Conservation (phyloP, 148 eudicot genomes). For the Beta vulgaris region DNA sequence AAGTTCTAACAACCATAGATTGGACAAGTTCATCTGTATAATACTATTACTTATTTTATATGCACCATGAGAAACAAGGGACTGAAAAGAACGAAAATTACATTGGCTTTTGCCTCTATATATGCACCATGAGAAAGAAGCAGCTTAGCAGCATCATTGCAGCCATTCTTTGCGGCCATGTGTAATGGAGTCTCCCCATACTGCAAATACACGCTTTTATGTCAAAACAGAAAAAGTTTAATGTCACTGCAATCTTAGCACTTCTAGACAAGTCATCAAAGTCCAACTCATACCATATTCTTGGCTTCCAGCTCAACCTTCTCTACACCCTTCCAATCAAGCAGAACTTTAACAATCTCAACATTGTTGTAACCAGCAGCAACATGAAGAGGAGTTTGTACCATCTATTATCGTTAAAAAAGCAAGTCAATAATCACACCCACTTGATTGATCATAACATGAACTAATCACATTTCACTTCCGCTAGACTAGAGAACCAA, state of each 20-base stretch:
- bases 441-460: not conserved
- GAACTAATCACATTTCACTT: not conserved
- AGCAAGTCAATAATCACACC: not conserved
- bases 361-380: constrained; percentile 83
- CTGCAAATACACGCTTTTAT: constrained; percentile 36
- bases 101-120: constrained; percentile 96
- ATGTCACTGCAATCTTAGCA: not conserved
- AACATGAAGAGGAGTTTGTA: constrained; percentile 92
- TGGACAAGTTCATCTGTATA: not conserved
- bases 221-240: not conserved
- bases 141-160: constrained; percentile 76
- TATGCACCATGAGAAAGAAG: constrained; percentile 91
- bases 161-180: constrained; percentile 99
- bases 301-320: constrained; percentile 85
- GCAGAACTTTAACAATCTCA: constrained; percentile 69
- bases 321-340: constrained; percentile 64
- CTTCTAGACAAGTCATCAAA: not conserved
- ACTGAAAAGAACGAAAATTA: constrained; percentile 19
- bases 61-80: no score
- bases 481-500: no score
- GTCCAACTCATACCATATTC: constrained; percentile 66
- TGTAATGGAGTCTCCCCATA: constrained; percentile 99
- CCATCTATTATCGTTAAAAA: constrained; percentile 54
- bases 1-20: not conserved
- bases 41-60: not conserved